Percentiles rank a stretch among this genome's conserved stretches.
These are phyloP conservation scores for Mortierella alpina DNA, from an alignment of 192 early-diverging fungal species.

Conservation along the genomic window DNA sequence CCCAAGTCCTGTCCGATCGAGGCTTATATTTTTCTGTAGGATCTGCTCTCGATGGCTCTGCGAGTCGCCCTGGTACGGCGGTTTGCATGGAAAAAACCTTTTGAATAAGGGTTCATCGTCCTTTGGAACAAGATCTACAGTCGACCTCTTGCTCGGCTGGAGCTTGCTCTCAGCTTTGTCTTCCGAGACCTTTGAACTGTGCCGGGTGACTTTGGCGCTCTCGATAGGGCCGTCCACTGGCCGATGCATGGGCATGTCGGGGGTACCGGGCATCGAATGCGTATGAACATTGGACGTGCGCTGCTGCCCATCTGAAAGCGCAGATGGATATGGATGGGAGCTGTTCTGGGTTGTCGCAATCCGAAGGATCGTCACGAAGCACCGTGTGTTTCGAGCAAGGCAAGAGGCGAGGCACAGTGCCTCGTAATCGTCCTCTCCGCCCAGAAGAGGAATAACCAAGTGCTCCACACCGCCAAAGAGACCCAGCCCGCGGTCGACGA, in stretches of 20 bases:
- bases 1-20: background rate
- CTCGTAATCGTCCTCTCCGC: slow-evolving; percentile 80
- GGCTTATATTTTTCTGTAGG: background rate
- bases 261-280: background rate
- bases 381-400: slow-evolving; percentile 59
- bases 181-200: background rate
- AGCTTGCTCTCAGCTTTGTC: background rate
- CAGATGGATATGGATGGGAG: background rate
- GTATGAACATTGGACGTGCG: background rate
- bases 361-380: slow-evolving; percentile 65
- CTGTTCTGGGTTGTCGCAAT: slow-evolving; percentile 29
- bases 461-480: slow-evolving; percentile 56
- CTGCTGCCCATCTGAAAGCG: background rate
- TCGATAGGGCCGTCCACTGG: background rate
- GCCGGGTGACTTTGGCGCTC: background rate
- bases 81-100: slow-evolving; percentile 31
- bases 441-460: slow-evolving; percentile 79
- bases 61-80: slow-evolving; percentile 15
- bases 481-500: slow-evolving; percentile 56
- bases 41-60: slow-evolving; percentile 7
- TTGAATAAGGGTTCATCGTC: slow-evolving; percentile 30
- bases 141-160: background rate
- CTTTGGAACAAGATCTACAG: slow-evolving; percentile 16
- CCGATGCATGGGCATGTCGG: background rate
- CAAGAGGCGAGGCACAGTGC: slow-evolving; percentile 66